Conservation (phyloP, 495 filamentous ascomycete species). For the Tuber brumale region DNA sequence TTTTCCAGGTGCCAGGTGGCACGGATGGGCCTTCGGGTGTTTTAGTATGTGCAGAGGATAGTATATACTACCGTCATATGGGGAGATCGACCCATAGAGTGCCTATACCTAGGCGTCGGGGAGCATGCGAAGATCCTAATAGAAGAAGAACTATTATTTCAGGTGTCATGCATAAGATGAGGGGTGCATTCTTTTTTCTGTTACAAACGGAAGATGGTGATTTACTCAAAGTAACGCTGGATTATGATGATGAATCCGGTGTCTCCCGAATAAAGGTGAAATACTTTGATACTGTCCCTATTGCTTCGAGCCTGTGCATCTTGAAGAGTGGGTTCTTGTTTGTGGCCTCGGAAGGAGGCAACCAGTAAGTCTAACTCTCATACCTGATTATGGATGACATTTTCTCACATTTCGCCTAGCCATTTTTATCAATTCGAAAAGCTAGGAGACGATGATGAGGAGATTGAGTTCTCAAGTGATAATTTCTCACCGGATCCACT, state of each 20-base stretch:
- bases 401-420: conserved; percentile 27
- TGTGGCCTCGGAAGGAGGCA: conserved; percentile 83
- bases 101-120: conserved; percentile 76
- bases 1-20: conserved; percentile 94
- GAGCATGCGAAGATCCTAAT: conserved; percentile 83
- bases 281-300: conserved; percentile 93
- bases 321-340: conserved; percentile 94
- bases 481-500: conserved; percentile 66
- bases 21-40: conserved; percentile 91
- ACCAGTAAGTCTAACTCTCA: conserved; percentile 50
- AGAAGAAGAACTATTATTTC: conserved; percentile 77
- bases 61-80: conserved; percentile 86
- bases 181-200: conserved; percentile 96
- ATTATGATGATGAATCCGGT: conserved; percentile 78
- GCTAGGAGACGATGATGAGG: conserved; percentile 91
- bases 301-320: conserved; percentile 79
- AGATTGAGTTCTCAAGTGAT: conserved; percentile 77
- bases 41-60: conserved; percentile 88
- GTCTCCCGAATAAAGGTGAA: conserved; percentile 84
- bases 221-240: conserved; percentile 90
- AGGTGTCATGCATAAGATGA: conserved; percentile 94
- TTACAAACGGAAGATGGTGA: conserved; percentile 94
- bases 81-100: conserved; percentile 86
- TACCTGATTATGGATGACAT: neutral
- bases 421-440: conserved; percentile 97